Evolutionary conservation across 371 early-diverging fungal genomes (phyloP), one percentile per base, ranked within the genome.

Genomic region (Mortierella sp.): DNA sequence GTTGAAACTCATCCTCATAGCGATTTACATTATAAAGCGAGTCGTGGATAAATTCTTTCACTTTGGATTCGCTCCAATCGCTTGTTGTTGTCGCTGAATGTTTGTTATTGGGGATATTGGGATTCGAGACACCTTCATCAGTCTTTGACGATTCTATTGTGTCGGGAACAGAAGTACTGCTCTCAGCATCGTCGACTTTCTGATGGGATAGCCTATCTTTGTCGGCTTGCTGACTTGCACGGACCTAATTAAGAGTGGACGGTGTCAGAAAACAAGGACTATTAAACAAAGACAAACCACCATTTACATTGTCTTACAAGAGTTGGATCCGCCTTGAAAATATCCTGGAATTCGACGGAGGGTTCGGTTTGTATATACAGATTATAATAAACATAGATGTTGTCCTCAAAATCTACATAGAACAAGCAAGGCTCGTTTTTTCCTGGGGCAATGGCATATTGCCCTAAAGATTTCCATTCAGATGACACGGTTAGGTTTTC

Each of bases 341-440:
- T 43, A 32, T 84, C 84, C 43, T 64, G 62, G 35, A 84, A 84
- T 11, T 58, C 69, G 11, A 59, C 24, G 0, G 73, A 43, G 2
- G 83, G 83, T 47, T 78, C 70, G 22, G 83, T 83, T 61, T 84
- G 78, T 37, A 91, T 85, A 28, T 81, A 86, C 8, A 94, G 81
- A 72, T 94, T 92, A 77, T 94, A 91, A 75, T 94, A 94, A 3
- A 92, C 93, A 86, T 86, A 94, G n/a, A 94, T 91, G 40, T 93
- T 91, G 77, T 94, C 93, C 58, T 94, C 93, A 83, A 93, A 94
- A 74, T 94, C 94, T 14, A 94, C 93, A 68, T 93, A 94, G 66
- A 94, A 93, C 43, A 94, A 74, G 62, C 94, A 94, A 4, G 94
- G 94, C 30, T 94, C 91, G 61, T 92, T 94, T 47, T 88, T 86